Conservation (phyloP, 768 basidiomycete species). For the Tricholoma furcatifolium region DNA sequence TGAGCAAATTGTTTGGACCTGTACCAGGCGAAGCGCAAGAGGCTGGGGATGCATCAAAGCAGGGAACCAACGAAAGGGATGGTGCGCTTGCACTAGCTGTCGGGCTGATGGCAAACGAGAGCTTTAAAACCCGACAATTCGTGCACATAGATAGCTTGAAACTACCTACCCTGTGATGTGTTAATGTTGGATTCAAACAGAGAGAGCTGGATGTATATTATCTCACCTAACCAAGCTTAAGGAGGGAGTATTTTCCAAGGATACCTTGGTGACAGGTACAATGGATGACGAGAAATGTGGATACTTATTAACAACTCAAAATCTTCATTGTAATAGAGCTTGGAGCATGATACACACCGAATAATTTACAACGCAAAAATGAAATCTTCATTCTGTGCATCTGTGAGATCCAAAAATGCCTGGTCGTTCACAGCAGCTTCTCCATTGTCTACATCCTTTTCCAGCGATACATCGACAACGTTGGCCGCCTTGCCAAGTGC, state of each 20-base stretch:
- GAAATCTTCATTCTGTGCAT: slow-evolving; percentile 32
- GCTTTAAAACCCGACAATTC: slow-evolving; percentile 44
- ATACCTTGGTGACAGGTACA: too few species aligned
- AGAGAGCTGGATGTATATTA: not conserved
- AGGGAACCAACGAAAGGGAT: slow-evolving; percentile 46
- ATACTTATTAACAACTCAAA: too few species aligned
- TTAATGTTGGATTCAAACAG: not conserved
- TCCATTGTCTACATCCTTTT: slow-evolving; percentile 20
- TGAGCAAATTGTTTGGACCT: slow-evolving; percentile 48
- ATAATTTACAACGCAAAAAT: slow-evolving; percentile 24
- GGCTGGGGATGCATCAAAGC: slow-evolving; percentile 40
- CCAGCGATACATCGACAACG: slow-evolving; percentile 38
- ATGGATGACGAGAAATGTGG: too few species aligned
- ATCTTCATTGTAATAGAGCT: too few species aligned
- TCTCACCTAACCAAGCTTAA: not conserved
- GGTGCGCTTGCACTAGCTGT: slow-evolving; percentile 47
- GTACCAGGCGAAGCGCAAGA: slow-evolving; percentile 38
- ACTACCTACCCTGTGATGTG: slow-evolving; percentile 21
- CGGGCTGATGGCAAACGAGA: slow-evolving; percentile 48
- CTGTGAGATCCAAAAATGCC: slow-evolving; percentile 39
- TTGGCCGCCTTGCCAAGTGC: slow-evolving; percentile 31
- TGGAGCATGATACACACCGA: too few species aligned
- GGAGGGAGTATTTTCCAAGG: too few species aligned
- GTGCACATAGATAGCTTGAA: slow-evolving; percentile 33
- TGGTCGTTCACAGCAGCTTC: slow-evolving; percentile 25